Evolutionary conservation across 2,329 filamentous ascomycete species (phyloP).

Genomic region (Blastomyces parvus): DNA sequence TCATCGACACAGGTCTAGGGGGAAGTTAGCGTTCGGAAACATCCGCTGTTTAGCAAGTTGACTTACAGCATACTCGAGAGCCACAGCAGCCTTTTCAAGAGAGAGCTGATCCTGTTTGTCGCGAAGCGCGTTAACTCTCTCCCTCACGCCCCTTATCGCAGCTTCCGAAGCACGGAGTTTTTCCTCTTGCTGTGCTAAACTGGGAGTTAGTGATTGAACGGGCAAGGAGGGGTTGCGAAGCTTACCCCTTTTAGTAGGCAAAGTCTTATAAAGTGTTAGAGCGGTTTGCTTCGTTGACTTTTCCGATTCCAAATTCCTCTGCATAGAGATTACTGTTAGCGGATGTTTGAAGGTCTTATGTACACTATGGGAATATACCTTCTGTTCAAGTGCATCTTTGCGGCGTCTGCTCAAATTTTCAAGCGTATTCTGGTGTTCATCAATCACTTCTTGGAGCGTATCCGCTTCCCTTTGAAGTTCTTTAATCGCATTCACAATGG

Average conservation of each 20-base stretch:
- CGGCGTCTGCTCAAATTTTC: constrained; percentile 18
- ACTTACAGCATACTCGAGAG: constrained; percentile 48
- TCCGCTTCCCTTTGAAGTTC: constrained; percentile 36
- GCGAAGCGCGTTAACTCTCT: constrained; percentile 44
- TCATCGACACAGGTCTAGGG: neutral
- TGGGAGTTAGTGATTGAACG: constrained; percentile 20
- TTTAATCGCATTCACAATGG: constrained; percentile 46
- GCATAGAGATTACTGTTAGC: constrained; percentile 12
- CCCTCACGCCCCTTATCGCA: constrained; percentile 35
- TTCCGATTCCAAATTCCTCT: constrained; percentile 40
- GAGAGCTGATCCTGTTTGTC: constrained; percentile 47
- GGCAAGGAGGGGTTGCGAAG: constrained; percentile 18
- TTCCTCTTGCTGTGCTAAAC: constrained; percentile 35
- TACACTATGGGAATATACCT: constrained; percentile 30
- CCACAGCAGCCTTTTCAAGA: constrained; percentile 48
- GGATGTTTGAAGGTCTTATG: constrained; percentile 3
- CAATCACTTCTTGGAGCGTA: constrained; percentile 22
- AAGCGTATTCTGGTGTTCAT: constrained; percentile 24
- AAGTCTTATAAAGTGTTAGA: constrained; percentile 52
- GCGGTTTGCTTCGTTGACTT: constrained; percentile 61
- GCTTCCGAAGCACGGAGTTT: constrained; percentile 37
- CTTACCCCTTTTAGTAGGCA: constrained; percentile 64
- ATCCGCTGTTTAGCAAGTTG: neutral
- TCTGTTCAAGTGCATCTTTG: constrained; percentile 27
- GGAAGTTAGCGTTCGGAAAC: neutral